Base-by-base conservation (phyloP, 163 green algal genomes). In the Scenedesmus sp. region DNA sequence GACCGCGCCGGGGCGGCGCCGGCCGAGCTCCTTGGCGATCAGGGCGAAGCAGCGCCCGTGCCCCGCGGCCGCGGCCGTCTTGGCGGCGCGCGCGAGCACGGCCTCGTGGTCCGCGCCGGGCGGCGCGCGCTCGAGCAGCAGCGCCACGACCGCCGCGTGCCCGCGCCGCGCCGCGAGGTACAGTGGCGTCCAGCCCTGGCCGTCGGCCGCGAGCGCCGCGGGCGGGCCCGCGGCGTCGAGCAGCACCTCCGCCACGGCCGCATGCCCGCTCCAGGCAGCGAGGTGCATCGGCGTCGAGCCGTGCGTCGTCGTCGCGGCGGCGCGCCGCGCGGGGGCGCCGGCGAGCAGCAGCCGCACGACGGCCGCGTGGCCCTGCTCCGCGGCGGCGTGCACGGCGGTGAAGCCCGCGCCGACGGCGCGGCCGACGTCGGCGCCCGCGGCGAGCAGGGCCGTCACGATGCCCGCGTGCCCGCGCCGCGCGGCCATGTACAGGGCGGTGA, bases 401-500 rank as follows among this genome's bases (percentile, higher is more conserved):
- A 74, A 74, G n/a, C 64, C 64, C 63, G 57, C 24, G 36, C 63
- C 24, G 3, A 36, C 34, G 26, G 63, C 4, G 24, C 34, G 57
- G 3, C 45, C 24, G 18, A 26, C 36, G 33, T 28, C 31, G 17
- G 64, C 64, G 18, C 64, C 64, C 14, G 64, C 64, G 28, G 45
- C 64, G 18, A 74, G 31, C 64, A 74, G 45, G 45, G 60, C 45
- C 22, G 22, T 29, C 17, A 74, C 64, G 47, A 74, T 74, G n/a
- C 45, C 4, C 4, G 51, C 26, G 39, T 74, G 64, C 18, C 64
- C 64, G 22, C 64, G 64, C 1, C 64, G 44, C 9, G 64, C 22
- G 33, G 64, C 64, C 64, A 74, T 74, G 64, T 74, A 74, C 15
- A 74, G 45, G 17, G 64, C 45, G 4, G 64, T 74, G 64, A 74